phyloP scores from a whole-genome alignment of 345 rosid genomes.

The Eucalyptus curtisii region DNA sequence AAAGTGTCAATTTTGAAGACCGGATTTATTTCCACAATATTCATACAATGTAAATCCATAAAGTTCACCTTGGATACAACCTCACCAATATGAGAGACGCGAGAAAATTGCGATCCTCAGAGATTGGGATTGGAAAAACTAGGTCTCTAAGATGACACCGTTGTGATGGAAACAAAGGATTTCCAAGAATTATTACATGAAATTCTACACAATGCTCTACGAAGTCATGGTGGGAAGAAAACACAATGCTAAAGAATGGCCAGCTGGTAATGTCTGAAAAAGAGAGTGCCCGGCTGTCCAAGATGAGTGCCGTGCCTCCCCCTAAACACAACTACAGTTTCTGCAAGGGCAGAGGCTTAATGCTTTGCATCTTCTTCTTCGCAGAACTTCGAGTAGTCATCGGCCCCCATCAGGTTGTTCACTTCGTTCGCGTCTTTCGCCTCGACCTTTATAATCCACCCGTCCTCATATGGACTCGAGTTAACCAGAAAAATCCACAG shows the following conservation, averaged over 20 bases:
- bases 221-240: neutral
- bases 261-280: neutral
- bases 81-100: no score
- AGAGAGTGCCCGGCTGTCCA: neutral
- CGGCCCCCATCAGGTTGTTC: constrained; percentile 60
- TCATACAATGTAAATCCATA: no score
- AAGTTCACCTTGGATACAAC: no score
- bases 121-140: no score
- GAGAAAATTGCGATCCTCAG: no score
- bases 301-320: neutral
- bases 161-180: neutral
- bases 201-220: no score
- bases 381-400: constrained; percentile 66
- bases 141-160: no score
- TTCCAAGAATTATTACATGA: neutral
- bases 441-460: constrained; percentile 84
- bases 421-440: constrained; percentile 36
- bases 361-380: constrained; percentile 90
- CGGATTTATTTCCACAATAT: no score
- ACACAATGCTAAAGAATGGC: neutral
- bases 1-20: no score
- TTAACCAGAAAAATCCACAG: constrained; percentile 35
- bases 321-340: neutral
- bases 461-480: constrained; percentile 61
- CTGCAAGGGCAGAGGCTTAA: constrained; percentile 3